phyloP scores from a whole-genome alignment of 352 stramenopile genomes.

The Pythium biforme region DNA sequence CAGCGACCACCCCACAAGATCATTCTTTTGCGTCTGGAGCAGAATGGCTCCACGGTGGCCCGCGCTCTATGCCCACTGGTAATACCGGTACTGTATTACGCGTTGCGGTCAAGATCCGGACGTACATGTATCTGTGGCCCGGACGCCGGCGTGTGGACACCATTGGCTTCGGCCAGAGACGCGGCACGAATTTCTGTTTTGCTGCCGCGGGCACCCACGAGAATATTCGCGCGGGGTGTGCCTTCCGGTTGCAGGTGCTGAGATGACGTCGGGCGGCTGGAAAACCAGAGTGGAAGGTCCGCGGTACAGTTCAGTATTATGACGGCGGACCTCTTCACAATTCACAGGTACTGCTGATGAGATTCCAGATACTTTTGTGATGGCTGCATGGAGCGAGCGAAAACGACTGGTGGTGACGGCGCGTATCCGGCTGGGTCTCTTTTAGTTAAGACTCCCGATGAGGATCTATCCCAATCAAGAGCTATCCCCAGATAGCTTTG shows the following conservation, averaged over 20 bases:
- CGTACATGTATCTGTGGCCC: background rate
- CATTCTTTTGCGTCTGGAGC: background rate
- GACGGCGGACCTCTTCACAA: too few species aligned
- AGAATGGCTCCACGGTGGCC: constrained; percentile 9
- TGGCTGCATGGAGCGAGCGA: background rate
- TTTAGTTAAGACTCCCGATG: too few species aligned
- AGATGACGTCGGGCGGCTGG: background rate
- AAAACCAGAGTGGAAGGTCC: background rate
- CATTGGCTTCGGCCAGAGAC: background rate
- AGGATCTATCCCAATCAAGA: too few species aligned
- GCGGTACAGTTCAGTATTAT: too few species aligned
- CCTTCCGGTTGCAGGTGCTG: background rate
- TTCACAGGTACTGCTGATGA: too few species aligned
- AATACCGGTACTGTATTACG: background rate
- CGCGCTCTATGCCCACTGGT: constrained; percentile 4
- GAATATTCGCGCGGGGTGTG: background rate
- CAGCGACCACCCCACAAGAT: constrained; percentile 9
- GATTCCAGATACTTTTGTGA: too few species aligned
- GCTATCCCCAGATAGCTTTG: too few species aligned
- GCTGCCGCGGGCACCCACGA: background rate
- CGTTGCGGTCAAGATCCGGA: background rate
- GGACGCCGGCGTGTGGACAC: background rate
- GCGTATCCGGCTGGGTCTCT: background rate
- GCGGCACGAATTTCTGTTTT: background rate
- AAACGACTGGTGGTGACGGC: background rate